Conservation (phyloP, 169 alveolate species). For the Plasmodium billcollinsi region DNA sequence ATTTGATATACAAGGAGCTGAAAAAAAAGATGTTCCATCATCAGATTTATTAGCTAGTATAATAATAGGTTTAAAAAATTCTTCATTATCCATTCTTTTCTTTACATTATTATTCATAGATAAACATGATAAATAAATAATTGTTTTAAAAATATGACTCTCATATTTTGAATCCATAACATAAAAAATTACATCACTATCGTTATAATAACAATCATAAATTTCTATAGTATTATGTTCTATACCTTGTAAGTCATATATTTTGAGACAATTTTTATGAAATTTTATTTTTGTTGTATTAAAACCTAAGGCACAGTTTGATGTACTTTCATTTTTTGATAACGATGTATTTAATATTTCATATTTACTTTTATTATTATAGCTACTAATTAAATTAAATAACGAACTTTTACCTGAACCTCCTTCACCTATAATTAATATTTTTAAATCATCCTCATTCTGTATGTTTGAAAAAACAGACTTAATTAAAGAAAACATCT, state of each 20-base stretch:
- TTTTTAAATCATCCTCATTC: slow-evolving; percentile 30
- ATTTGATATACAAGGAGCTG: slow-evolving; percentile 72
- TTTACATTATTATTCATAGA: neutral
- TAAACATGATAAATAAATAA: slow-evolving; percentile 52
- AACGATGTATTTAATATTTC: slow-evolving; percentile 36
- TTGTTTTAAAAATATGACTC: slow-evolving; percentile 49
- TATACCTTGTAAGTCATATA: slow-evolving; percentile 69
- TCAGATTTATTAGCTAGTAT: slow-evolving; percentile 66
- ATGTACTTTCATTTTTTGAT: slow-evolving; percentile 1
- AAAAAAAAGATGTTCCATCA: slow-evolving; percentile 46
- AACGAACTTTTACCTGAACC: slow-evolving; percentile 66
- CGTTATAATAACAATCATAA: slow-evolving; percentile 73
- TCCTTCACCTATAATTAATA: slow-evolving; percentile 71
- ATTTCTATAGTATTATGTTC: slow-evolving; percentile 48
- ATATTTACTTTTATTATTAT: slow-evolving; percentile 63
- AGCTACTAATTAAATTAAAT: slow-evolving; percentile 59
- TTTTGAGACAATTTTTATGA: slow-evolving; percentile 46
- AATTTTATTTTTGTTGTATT: slow-evolving; percentile 56
- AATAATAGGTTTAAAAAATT: slow-evolving; percentile 54
- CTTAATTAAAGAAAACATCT: slow-evolving; percentile 70
- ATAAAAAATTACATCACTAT: slow-evolving; percentile 61
- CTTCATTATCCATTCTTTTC: slow-evolving; percentile 2
- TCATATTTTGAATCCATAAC: slow-evolving; percentile 72
- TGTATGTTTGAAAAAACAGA: slow-evolving; percentile 48
- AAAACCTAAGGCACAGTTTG: slow-evolving; percentile 72